Conservation (phyloP, 345 rosid species). For the Iberis pinnata region DNA sequence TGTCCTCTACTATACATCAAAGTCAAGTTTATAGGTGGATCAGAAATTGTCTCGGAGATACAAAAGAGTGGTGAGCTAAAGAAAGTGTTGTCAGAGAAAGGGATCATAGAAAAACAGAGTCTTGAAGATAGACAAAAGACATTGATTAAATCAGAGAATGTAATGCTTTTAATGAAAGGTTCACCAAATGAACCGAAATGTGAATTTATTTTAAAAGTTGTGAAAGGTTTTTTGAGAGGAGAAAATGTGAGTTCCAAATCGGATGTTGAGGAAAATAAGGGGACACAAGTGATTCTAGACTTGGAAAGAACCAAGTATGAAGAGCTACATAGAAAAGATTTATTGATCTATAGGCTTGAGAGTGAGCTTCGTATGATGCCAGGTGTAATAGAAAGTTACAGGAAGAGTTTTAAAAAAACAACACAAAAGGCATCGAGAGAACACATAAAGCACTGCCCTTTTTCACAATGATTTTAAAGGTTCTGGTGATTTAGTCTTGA, state of each 20-base stretch:
- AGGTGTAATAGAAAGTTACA: constrained; percentile 61
- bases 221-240: constrained; percentile 64
- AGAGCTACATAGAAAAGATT: constrained; percentile 47
- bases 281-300: constrained; percentile 39
- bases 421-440: constrained; percentile 53
- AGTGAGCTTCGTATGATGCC: constrained; percentile 66
- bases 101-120: constrained; percentile 39
- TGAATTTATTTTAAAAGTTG: constrained; percentile 92
- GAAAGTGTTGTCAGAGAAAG: constrained; percentile 57
- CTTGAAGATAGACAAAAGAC: constrained; percentile 59
- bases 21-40: constrained; percentile 85
- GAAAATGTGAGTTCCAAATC: constrained; percentile 60
- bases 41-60: constrained; percentile 86
- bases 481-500: constrained; percentile 69
- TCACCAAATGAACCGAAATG: constrained; percentile 79
- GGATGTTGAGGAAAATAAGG: constrained; percentile 46
- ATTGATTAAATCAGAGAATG: constrained; percentile 55
- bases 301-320: constrained; percentile 55
- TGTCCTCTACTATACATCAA: constrained; percentile 80
- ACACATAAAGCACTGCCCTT: constrained; percentile 47
- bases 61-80: constrained; percentile 88
- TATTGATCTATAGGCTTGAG: constrained; percentile 56
- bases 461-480: constrained; percentile 69
- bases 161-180: constrained; percentile 97
- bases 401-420: constrained; percentile 64